Evolutionary conservation across 2,329 filamentous ascomycete genomes (phyloP).

Genomic region (Nothophoma quercina): DNA sequence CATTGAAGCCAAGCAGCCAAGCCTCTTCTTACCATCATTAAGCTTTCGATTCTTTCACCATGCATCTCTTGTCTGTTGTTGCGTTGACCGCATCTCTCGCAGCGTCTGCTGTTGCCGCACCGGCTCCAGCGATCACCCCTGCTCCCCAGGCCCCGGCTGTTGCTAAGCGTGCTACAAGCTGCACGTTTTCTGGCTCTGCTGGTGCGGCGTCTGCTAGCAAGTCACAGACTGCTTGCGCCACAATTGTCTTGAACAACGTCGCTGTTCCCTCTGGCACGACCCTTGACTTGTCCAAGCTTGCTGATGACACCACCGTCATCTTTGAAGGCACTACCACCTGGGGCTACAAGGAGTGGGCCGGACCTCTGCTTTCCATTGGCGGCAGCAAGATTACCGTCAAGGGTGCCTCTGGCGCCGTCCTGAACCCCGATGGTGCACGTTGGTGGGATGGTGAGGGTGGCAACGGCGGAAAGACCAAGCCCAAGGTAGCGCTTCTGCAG

Average conservation of each 20-base stretch:
- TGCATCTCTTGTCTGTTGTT: slow-evolving; percentile 25
- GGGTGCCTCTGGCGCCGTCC: slow-evolving; percentile 61
- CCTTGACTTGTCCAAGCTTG: slow-evolving; percentile 64
- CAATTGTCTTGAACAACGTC: slow-evolving; percentile 62
- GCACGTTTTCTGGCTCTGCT: slow-evolving; percentile 59
- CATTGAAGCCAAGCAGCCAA: slow-evolving; percentile 25
- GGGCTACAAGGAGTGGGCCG: slow-evolving; percentile 70
- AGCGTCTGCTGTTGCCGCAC: slow-evolving; percentile 31
- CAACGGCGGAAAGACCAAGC: slow-evolving; percentile 53
- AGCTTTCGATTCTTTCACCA: slow-evolving; percentile 13
- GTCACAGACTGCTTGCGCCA: slow-evolving; percentile 60
- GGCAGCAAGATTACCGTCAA: slow-evolving; percentile 67
- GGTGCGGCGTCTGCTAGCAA: slow-evolving; percentile 57
- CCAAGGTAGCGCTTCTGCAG: slow-evolving; percentile 23
- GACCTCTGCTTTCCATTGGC: slow-evolving; percentile 67
- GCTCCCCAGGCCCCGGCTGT: slow-evolving; percentile 25
- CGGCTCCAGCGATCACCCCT: slow-evolving; percentile 31
- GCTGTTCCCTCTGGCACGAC: slow-evolving; percentile 65
- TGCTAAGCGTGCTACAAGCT: slow-evolving; percentile 46
- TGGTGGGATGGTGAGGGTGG: slow-evolving; percentile 60
- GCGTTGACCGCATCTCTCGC: slow-evolving; percentile 27
- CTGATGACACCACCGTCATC: slow-evolving; percentile 61
- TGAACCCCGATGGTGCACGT: slow-evolving; percentile 64
- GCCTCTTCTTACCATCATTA: slow-evolving; percentile 2
- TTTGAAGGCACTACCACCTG: slow-evolving; percentile 72